Evolutionary conservation across 2,329 filamentous ascomycete species (phyloP), one percentile per base, ranked within the genome.

Genomic region (Tricladium varicosporioides): DNA sequence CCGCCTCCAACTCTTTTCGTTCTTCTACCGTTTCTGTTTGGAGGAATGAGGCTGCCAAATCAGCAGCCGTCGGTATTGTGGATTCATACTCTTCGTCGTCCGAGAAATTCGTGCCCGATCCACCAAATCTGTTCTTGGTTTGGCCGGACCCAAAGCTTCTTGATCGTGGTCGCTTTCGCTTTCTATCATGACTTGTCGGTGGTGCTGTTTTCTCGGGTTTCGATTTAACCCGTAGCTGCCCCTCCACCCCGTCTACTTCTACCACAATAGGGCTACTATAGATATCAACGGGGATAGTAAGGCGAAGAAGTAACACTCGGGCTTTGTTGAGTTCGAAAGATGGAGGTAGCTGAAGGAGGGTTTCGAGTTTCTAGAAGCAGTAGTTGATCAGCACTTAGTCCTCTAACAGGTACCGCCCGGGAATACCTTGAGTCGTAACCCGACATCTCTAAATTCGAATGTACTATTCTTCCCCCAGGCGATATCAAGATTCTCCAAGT

Each of bases 261-360:
- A 93, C 84, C 31, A 83, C 78, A 69, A 97, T 95, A 27, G 91
- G 87, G 64, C 88, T 92, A 53, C 85, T 88, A 72, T 92, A 92
- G 63, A 97, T 87, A 72, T 97, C 91, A 70, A 94, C 87, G 11
- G 93, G 91, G 51, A 97, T 81, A 7, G 88, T 95, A 53, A 97
- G 77, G 67, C 89, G 88, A 19, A 97, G 82, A 5, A 88, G 78
- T 2, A 88, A 76, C 52, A 96, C 84, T 62, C 85, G 86, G 56
- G 93, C 92, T 69, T 85, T 87, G 52, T 84, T 81, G 11, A 97
- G 77, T 59, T 83, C 80, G 68, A 94, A 83, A 5, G 83, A 82
- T 1, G 86, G 75, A 0, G 92, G 92, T 2, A 97, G 83, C 65
- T 87, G 83, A 4, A 96, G 78, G 16, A 93, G 74, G 48, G 82